phyloP scores from a whole-genome alignment of 2,329 filamentous ascomycete species.

The Sporothrix schenckii region DNA sequence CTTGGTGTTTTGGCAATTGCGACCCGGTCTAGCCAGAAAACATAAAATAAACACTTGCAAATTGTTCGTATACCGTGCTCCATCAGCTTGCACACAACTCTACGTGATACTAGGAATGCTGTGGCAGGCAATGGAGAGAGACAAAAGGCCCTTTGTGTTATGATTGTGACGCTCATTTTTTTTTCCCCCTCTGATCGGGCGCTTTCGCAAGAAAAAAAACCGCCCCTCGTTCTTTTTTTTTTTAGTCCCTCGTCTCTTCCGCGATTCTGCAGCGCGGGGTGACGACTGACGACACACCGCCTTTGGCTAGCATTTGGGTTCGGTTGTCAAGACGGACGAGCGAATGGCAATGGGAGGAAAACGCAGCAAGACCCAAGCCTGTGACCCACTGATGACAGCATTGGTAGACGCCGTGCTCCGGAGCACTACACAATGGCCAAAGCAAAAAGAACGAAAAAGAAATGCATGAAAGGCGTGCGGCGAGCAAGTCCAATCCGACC shows the following conservation, averaged over 20 bases:
- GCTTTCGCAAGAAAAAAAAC: conserved; percentile 21
- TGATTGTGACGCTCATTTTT: background rate
- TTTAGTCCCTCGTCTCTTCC: conserved; percentile 8
- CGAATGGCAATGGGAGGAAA: conserved; percentile 14
- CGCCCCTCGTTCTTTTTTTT: conserved; percentile 16
- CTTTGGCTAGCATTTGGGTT: conserved; percentile 8
- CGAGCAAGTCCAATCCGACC: conserved; percentile 11
- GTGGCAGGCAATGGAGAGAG: background rate
- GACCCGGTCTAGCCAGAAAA: background rate
- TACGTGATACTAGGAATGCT: background rate
- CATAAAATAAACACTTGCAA: background rate
- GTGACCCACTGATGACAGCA: background rate
- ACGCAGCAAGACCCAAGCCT: background rate
- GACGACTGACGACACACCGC: conserved; percentile 26
- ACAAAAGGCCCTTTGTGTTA: background rate
- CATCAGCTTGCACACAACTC: background rate
- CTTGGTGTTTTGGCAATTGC: conserved; percentile 7
- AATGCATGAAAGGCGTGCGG: background rate
- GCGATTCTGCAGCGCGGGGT: conserved; percentile 29
- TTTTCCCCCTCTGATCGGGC: background rate
- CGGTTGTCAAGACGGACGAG: background rate
- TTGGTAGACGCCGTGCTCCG: background rate
- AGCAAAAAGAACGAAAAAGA: background rate
- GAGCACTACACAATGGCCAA: too few relatives aligned
- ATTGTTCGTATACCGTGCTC: conserved; percentile 15